Evolutionary conservation across 2,329 filamentous ascomycete genomes (phyloP).

Genomic region (Aspergillus floridensis): DNA sequence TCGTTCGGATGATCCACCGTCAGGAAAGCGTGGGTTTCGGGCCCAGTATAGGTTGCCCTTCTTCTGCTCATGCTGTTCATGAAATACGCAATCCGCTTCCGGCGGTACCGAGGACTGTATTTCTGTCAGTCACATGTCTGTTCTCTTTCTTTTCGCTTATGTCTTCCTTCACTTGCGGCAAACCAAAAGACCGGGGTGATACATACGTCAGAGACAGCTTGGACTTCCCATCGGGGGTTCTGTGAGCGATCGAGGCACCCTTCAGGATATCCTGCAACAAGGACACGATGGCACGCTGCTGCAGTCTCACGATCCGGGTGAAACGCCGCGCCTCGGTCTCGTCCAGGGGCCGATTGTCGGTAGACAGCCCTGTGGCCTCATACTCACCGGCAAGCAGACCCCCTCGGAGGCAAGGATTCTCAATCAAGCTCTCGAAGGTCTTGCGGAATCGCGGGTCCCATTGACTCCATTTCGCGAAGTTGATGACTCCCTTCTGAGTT

Average conservation of each 20-base stretch:
- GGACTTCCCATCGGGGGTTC: background rate
- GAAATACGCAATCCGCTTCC: background rate
- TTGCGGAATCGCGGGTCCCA: conserved; percentile 28
- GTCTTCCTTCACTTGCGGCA: too few species aligned
- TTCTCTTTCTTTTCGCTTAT: too few species aligned
- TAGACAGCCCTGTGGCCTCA: background rate
- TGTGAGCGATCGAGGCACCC: background rate
- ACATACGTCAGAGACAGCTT: background rate
- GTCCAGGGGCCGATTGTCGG: background rate
- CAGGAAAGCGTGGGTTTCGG: background rate
- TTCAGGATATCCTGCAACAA: background rate
- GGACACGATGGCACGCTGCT: background rate
- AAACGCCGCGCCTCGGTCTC: background rate
- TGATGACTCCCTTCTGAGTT: background rate
- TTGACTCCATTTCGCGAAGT: conserved; percentile 6
- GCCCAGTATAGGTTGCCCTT: background rate
- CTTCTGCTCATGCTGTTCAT: background rate
- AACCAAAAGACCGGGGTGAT: background rate
- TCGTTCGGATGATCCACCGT: conserved; percentile 16
- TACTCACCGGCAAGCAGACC: background rate
- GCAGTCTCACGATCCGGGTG: background rate
- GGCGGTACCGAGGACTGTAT: background rate
- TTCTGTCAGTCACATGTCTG: background rate
- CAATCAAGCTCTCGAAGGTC: conserved; percentile 22
- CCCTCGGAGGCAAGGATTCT: background rate